Percentiles rank a stretch among this genome's conserved stretches.
phyloP scores from a whole-genome alignment of 768 basidiomycete genomes.

The Tylopilus sp. region DNA sequence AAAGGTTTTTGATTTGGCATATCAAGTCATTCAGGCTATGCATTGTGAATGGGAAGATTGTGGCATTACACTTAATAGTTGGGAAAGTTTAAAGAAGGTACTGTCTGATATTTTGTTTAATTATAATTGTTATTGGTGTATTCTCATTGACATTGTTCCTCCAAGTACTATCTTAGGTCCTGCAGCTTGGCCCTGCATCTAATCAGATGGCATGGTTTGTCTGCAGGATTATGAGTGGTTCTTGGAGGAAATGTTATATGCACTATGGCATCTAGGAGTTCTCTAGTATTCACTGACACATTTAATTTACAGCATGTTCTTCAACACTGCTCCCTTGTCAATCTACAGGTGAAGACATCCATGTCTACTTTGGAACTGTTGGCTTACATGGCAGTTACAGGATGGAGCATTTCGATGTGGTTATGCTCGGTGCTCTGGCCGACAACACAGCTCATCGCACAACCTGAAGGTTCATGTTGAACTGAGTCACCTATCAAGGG shows the following conservation, averaged over 20 bases:
- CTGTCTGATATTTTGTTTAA: slow-evolving; percentile 5
- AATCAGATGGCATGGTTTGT: slow-evolving; percentile 5
- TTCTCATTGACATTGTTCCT: not conserved
- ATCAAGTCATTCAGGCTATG: slow-evolving; percentile 20
- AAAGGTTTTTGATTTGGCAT: slow-evolving; percentile 20
- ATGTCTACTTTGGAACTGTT: not conserved
- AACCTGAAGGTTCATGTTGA: slow-evolving; percentile 27
- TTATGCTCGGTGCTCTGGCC: slow-evolving; percentile 27
- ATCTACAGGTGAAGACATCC: slow-evolving; percentile 10
- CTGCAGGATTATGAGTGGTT: slow-evolving; percentile 22
- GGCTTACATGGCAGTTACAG: slow-evolving; percentile 2
- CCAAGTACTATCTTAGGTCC: slow-evolving; percentile 6
- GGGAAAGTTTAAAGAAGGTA: slow-evolving; percentile 30
- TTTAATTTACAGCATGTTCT: slow-evolving; percentile 22
- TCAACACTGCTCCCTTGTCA: slow-evolving; percentile 22
- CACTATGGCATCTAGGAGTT: not conserved
- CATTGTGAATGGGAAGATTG: slow-evolving; percentile 31
- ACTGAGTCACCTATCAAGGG: slow-evolving; percentile 30
- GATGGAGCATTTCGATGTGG: slow-evolving; percentile 26
- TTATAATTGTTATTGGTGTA: slow-evolving; percentile 5
- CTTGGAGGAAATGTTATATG: slow-evolving; percentile 10
- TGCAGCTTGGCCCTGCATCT: slow-evolving; percentile 15
- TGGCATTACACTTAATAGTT: slow-evolving; percentile 25
- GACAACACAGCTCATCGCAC: slow-evolving; percentile 16
- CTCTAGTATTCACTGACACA: slow-evolving; percentile 5